Evolutionary conservation across 1,284 basidiomycete genomes (phyloP), one percentile per base, ranked within the genome.

Genomic region (Austropuccinia psidii): DNA sequence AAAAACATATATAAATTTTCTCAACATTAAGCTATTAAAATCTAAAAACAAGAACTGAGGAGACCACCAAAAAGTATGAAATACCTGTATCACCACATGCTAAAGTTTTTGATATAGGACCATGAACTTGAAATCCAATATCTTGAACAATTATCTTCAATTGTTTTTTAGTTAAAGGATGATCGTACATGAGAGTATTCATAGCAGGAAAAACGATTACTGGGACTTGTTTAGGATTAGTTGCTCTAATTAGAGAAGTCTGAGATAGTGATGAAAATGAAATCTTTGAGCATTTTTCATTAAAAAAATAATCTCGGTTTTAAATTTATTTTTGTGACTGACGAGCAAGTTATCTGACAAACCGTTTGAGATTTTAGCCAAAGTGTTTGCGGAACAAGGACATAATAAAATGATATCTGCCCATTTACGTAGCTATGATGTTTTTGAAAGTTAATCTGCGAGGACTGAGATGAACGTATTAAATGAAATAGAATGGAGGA

Each of bases 181-280:
- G 93, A 76, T 90, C 85, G 80, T 90, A 98, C 95, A 98, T 98
- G 76, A 91, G 84, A 5, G 94, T 98, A 81, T 98, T 98, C 95
- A 98, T 98, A 0, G 96, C 95, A 2, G 95, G 96, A 78, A 94
- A 98, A 37, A 98, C 82, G 77, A 89, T 90, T 19, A 91, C 92
- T 1, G 90, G 89, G 0, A 90, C 95, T 21, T 74, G 62, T 1
- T 85, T 84, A 0, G 91, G 89, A 8, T 89, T 84, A 0, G 96
- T 83, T 0, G 94, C 95, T 19, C 95, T 88, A 74, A 98, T 85
- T 9, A 98, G 83, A 6, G 90, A 93, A 1, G 93, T 94, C 92
- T 95, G n/a, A n/a, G 7, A 49, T 31, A 1, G 45, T 19, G 19
- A 21, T 61, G 6, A 60, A n/a, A 5, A 69, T n/a, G n/a, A n/a